phyloP scores from a whole-genome alignment of 2,329 filamentous ascomycete genomes.

The Colletotrichum noveboracense region DNA sequence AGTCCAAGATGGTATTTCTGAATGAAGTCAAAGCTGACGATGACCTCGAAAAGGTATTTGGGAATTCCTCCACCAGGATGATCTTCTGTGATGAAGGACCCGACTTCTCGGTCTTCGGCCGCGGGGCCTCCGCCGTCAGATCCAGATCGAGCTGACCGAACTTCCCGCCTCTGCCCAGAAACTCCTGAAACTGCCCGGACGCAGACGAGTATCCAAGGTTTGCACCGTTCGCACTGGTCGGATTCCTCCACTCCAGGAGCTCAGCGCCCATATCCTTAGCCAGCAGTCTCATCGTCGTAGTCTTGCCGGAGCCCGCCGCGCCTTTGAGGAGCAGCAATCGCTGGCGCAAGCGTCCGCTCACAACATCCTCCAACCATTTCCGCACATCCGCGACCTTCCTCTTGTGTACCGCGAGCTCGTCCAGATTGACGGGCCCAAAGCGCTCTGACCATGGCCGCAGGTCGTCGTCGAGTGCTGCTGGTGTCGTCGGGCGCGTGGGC shows the following conservation, averaged over 20 bases:
- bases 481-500: slow-evolving; percentile 39
- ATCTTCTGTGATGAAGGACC: slow-evolving; percentile 50
- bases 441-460: slow-evolving; percentile 85
- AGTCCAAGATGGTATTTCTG: slow-evolving; percentile 75
- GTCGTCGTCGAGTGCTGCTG: slow-evolving; percentile 52
- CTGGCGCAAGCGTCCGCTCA: slow-evolving; percentile 69
- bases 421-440: slow-evolving; percentile 75
- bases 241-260: slow-evolving; percentile 91
- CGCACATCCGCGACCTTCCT: slow-evolving; percentile 89
- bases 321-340: slow-evolving; percentile 86
- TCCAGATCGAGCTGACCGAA: slow-evolving; percentile 72
- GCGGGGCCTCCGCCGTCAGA: slow-evolving; percentile 23
- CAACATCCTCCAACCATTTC: slow-evolving; percentile 79
- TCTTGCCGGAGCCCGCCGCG: slow-evolving; percentile 90
- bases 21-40: slow-evolving; percentile 73
- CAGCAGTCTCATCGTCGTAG: slow-evolving; percentile 81
- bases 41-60: slow-evolving; percentile 72
- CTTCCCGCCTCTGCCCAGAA: slow-evolving; percentile 80
- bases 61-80: slow-evolving; percentile 83
- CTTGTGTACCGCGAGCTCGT: slow-evolving; percentile 93
- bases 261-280: slow-evolving; percentile 78
- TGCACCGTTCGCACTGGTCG: slow-evolving; percentile 63
- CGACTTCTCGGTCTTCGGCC: slow-evolving; percentile 20
- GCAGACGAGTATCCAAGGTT: slow-evolving; percentile 71
- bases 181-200: slow-evolving; percentile 88